Base-by-base conservation (phyloP, 1,284 basidiomycete species). In the Ustilago lituana region DNA sequence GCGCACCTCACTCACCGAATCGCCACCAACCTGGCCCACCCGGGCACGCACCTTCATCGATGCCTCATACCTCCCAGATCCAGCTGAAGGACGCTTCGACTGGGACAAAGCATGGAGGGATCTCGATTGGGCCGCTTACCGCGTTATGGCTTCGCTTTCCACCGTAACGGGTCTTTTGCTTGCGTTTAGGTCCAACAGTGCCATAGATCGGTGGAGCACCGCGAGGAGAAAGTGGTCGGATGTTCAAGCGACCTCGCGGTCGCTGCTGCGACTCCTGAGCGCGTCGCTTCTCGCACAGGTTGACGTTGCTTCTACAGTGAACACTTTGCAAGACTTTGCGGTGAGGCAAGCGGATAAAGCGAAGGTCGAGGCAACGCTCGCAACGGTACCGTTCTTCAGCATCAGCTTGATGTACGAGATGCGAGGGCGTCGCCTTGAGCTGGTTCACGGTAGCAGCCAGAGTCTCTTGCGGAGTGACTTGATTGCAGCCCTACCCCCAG, bases 121-220 rank as follows among this genome's bases (percentile, higher is more conserved):
- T 32, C 35, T 58, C 37, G 67, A 71, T 11, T 71, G 67, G 67
- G 50, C 62, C 1, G 49, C 67, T 3, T 47, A 46, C 14, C 57
- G 67, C 9, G 27, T 71, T 29, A 57, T 66, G 14, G 57, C 50
- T 4, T 65, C 61, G 14, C 46, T 71, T 2, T 60, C 57, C 20
- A 62, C 58, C n/a, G 67, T 71, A 15, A 71, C 67, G 0, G 67
- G 67, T 3, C 36, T 73, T 15, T 32, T 73, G 29, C 45, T 73
- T 12, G 70, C 70, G 0, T 73, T 73, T 20, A 45, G 70, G 11
- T 63, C 56, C 17, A 73, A 73, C 44, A 64, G 59, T 19, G 64
- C 70, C 2, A 60, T 65, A 19, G 64, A 63, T 6, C 26, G 70
- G 5, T 73, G 70, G 70, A 64, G 55, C 24, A 64, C 65, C 10